A percentile compares a stretch with the other conserved stretches of the same genome.
These are phyloP conservation scores for Spathaspora passalidarum DNA, from an alignment of 805 yeast genomes.

Conservation along the genomic window DNA sequence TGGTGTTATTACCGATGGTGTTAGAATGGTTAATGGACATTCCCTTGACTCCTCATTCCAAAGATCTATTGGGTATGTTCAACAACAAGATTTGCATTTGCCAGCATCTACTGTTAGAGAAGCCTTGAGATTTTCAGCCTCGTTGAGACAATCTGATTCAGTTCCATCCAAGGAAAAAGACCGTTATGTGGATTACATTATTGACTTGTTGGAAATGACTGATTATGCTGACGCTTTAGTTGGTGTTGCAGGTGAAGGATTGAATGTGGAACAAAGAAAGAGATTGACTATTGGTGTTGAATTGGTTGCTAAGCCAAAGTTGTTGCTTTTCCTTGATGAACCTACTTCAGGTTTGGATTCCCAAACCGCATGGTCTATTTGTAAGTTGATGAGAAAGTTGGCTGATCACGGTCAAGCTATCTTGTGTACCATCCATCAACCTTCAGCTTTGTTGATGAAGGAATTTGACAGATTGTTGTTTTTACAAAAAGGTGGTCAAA, in stretches of 20 bases:
- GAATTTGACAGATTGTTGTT: slow-evolving; percentile 73
- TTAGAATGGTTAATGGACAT: slow-evolving; percentile 60
- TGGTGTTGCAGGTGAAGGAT: slow-evolving; percentile 69
- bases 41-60: slow-evolving; percentile 65
- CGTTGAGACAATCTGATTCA: slow-evolving; percentile 63
- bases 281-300: slow-evolving; percentile 42
- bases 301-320: slow-evolving; percentile 38
- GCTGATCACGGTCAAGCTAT: slow-evolving; percentile 42
- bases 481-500: slow-evolving; percentile 71
- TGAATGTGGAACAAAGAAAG: slow-evolving; percentile 41
- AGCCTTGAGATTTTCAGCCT: slow-evolving; percentile 68
- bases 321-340: slow-evolving; percentile 39
- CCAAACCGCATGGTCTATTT: slow-evolving; percentile 43
- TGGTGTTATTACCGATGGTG: slow-evolving; percentile 71
- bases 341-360: slow-evolving; percentile 45
- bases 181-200: slow-evolving; percentile 66
- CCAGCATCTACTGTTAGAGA: slow-evolving; percentile 71
- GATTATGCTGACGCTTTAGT: slow-evolving; percentile 75
- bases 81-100: slow-evolving; percentile 77
- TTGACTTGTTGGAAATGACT: slow-evolving; percentile 65
- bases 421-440: slow-evolving; percentile 72
- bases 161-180: slow-evolving; percentile 58
- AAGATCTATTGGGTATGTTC: slow-evolving; percentile 76
- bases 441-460: slow-evolving; percentile 74
- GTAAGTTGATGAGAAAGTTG: slow-evolving; percentile 38